Evolutionary conservation across 1,284 basidiomycete genomes (phyloP).

Genomic region (Fistulinella staudtii): DNA sequence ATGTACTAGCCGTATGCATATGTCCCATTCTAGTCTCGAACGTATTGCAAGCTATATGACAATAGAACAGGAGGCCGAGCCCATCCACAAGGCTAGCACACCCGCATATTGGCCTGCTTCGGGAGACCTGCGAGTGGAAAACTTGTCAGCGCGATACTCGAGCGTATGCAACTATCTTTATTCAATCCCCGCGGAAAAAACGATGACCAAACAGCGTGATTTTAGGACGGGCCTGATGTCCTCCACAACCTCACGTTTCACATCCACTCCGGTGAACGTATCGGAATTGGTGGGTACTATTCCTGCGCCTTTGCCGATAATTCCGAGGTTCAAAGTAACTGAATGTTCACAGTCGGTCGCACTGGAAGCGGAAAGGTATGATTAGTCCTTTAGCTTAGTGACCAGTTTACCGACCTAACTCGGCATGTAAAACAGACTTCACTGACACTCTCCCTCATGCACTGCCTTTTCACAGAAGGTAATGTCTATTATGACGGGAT

Average conservation of each 20-base stretch:
- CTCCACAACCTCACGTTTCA: constrained; percentile 10
- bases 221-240: constrained; percentile 7
- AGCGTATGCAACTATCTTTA: constrained; percentile 30
- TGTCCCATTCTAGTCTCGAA: constrained; percentile 54
- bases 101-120: constrained; percentile 79
- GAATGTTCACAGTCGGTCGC: constrained; percentile 10
- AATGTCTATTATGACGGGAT: constrained; percentile 52
- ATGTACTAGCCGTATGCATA: not conserved
- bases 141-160: constrained; percentile 55
- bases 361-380: constrained; percentile 15
- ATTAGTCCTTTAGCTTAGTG: too few species aligned
- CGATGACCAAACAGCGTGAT: not conserved
- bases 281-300: constrained; percentile 14
- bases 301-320: too few species aligned
- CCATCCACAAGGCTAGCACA: constrained; percentile 49
- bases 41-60: constrained; percentile 69
- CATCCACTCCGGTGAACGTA: constrained; percentile 9
- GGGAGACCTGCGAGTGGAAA: constrained; percentile 62
- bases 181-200: not conserved
- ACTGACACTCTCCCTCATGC: constrained; percentile 48
- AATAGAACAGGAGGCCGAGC: constrained; percentile 67
- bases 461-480: constrained; percentile 56
- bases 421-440: constrained; percentile 35
- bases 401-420: not conserved
- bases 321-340: not conserved